These are phyloP conservation scores for Saccharomycopsis sp. DNA, from an alignment of 805 yeast species.

Conservation along the genomic window DNA sequence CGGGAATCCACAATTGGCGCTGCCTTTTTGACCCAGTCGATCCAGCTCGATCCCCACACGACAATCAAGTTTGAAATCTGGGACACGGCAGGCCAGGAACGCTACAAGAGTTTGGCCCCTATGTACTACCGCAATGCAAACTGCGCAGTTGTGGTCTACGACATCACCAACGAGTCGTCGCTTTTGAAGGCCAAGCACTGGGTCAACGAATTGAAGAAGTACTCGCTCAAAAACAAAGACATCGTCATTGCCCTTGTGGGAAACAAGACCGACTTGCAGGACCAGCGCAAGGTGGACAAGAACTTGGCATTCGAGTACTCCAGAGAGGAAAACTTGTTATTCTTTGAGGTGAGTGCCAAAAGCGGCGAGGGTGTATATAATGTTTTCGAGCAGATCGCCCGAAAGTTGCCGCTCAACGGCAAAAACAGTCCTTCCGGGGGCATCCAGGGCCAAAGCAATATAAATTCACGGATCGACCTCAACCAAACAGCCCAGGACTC, in stretches of 20 bases:
- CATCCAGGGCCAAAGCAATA: background rate
- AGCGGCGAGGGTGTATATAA: slow-evolving; percentile 44
- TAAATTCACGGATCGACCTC: background rate
- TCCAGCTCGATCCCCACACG: slow-evolving; percentile 23
- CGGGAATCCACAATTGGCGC: slow-evolving; percentile 83
- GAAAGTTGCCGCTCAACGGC: slow-evolving; percentile 29
- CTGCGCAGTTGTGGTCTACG: slow-evolving; percentile 74
- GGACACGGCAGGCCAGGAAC: slow-evolving; percentile 86
- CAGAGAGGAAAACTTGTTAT: slow-evolving; percentile 42
- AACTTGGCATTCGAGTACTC: slow-evolving; percentile 50
- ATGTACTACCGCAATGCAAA: slow-evolving; percentile 80
- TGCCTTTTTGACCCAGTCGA: slow-evolving; percentile 62
- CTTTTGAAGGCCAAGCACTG: slow-evolving; percentile 65
- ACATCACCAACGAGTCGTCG: slow-evolving; percentile 60
- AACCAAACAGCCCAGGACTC: background rate
- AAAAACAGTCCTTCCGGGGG: background rate
- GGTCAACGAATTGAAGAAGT: slow-evolving; percentile 60
- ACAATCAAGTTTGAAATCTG: slow-evolving; percentile 71
- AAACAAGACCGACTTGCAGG: slow-evolving; percentile 57
- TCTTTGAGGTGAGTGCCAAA: slow-evolving; percentile 54
- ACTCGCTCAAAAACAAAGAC: slow-evolving; percentile 36
- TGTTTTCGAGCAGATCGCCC: slow-evolving; percentile 44
- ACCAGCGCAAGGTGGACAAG: slow-evolving; percentile 38
- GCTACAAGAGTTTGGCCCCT: slow-evolving; percentile 71
- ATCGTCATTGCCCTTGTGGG: slow-evolving; percentile 68